These are phyloP conservation scores for Nannizziopsis barbatae DNA, from an alignment of 2,329 filamentous ascomycete genomes.

Conservation along the genomic window DNA sequence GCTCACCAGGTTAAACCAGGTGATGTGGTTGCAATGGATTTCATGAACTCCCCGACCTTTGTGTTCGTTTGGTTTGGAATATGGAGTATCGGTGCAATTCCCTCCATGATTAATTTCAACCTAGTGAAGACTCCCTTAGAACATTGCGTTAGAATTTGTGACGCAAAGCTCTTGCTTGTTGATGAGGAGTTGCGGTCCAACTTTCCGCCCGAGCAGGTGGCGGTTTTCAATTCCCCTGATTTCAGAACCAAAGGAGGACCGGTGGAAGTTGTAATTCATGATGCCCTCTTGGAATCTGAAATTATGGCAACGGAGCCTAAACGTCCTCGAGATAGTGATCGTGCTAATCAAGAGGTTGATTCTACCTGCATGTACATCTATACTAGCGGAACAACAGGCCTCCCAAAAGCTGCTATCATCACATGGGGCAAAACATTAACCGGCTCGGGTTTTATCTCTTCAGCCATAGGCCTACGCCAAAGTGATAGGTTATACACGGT, in stretches of 20 bases:
- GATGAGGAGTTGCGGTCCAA: slow-evolving; percentile 54
- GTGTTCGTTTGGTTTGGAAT: slow-evolving; percentile 64
- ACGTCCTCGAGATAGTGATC: slow-evolving; percentile 48
- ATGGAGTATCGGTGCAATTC: slow-evolving; percentile 72
- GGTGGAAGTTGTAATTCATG: slow-evolving; percentile 53
- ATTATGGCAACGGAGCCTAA: slow-evolving; percentile 42
- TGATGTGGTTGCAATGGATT: slow-evolving; percentile 70
- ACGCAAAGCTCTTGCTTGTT: slow-evolving; percentile 55
- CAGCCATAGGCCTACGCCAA: slow-evolving; percentile 48
- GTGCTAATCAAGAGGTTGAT: slow-evolving; percentile 40
- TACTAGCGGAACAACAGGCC: slow-evolving; percentile 73
- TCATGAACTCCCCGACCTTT: slow-evolving; percentile 70
- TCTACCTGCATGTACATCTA: slow-evolving; percentile 67
- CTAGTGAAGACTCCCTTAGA: slow-evolving; percentile 57
- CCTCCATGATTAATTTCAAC: slow-evolving; percentile 84
- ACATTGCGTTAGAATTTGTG: slow-evolving; percentile 62
- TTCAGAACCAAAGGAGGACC: slow-evolving; percentile 32
- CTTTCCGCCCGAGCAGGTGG: slow-evolving; percentile 33
- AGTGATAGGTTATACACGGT: slow-evolving; percentile 67
- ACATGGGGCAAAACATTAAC: slow-evolving; percentile 57
- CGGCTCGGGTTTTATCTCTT: slow-evolving; percentile 42
- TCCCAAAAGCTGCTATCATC: slow-evolving; percentile 69
- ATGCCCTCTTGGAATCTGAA: slow-evolving; percentile 46
- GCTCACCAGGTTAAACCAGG: slow-evolving; percentile 52
- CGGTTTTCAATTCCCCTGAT: slow-evolving; percentile 30